Evolutionary conservation across 208 protist species (phyloP).

Genomic region (Acanthamoeba royreba): DNA sequence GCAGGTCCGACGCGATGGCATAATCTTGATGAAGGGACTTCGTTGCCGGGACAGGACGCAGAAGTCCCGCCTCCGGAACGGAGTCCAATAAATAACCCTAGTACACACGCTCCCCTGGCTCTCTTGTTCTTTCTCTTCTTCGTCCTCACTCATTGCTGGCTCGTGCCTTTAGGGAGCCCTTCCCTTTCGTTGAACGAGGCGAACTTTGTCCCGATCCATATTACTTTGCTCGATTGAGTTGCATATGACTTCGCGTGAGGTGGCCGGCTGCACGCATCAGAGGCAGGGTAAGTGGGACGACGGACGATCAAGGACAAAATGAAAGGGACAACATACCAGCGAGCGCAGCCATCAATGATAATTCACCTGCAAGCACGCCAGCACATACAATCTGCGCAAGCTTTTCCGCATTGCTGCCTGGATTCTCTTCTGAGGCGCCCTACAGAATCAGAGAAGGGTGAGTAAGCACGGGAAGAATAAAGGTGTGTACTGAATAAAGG

Average conservation of each 20-base stretch:
- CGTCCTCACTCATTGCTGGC: too few relatives aligned
- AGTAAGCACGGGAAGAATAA: conserved; percentile 38
- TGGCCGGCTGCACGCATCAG: neutral
- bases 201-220: neutral
- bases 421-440: conserved; percentile 64
- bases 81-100: too few relatives aligned
- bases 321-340: conserved; percentile 30
- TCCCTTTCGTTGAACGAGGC: too few relatives aligned
- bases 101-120: too few relatives aligned
- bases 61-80: too few relatives aligned
- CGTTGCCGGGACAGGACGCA: too few relatives aligned
- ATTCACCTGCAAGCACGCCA: conserved; percentile 94
- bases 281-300: conserved; percentile 22
- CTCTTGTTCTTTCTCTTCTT: too few relatives aligned
- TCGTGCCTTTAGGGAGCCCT: too few relatives aligned
- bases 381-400: conserved; percentile 89
- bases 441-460: conserved; percentile 48
- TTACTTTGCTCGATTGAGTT: neutral
- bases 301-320: conserved; percentile 57
- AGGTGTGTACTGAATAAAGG: neutral
- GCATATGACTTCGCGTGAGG: conserved; percentile 43
- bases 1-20: too few relatives aligned
- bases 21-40: too few relatives aligned
- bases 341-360: conserved; percentile 91
- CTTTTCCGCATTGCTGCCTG: conserved; percentile 88